Conservation (phyloP, 257 asterid genomes). For the Schizonepeta tenuifolia region DNA sequence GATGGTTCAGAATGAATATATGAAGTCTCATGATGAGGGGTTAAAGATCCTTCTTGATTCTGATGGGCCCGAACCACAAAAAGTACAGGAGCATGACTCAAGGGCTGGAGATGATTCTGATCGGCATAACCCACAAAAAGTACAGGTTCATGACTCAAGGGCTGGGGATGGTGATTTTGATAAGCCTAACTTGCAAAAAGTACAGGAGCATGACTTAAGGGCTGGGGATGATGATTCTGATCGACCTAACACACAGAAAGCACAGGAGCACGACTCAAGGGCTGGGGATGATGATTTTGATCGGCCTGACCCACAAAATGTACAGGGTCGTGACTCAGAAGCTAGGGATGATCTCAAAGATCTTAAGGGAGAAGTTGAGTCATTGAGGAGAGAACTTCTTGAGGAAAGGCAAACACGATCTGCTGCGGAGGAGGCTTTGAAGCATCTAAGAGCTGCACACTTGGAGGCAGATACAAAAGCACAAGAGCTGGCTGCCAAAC, state of each 20-base stretch:
- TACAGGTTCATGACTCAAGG: slow-evolving; percentile 9
- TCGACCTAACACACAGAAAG: slow-evolving; percentile 16
- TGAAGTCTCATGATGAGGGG: slow-evolving; percentile 77
- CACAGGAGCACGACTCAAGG: background rate
- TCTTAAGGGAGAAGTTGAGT: slow-evolving; percentile 64
- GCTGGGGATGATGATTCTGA: slow-evolving; percentile 38
- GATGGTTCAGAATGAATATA: slow-evolving; percentile 84
- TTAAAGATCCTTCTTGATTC: slow-evolving; percentile 44
- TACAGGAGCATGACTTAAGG: slow-evolving; percentile 30
- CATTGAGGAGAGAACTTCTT: slow-evolving; percentile 64
- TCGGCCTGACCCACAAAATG: slow-evolving; percentile 35
- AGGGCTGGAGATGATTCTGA: slow-evolving; percentile 29
- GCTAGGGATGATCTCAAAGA: slow-evolving; percentile 36
- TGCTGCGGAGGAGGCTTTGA: slow-evolving; percentile 94
- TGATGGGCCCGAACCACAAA: background rate
- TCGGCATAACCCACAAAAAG: slow-evolving; percentile 23
- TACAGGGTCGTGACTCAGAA: slow-evolving; percentile 38
- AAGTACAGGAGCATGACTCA: background rate
- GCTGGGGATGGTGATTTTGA: background rate
- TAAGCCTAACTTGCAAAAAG: background rate
- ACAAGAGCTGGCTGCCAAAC: slow-evolving; percentile 74
- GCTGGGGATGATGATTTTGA: slow-evolving; percentile 27
- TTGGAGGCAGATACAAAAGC: slow-evolving; percentile 79
- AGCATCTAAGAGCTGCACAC: slow-evolving; percentile 72
- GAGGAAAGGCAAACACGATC: slow-evolving; percentile 85